A percentile compares a stretch with the other conserved stretches of the same genome.
These are phyloP conservation scores for Phyllosticta ampelicida DNA, from an alignment of 2,329 filamentous ascomycete species.

Conservation along the genomic window DNA sequence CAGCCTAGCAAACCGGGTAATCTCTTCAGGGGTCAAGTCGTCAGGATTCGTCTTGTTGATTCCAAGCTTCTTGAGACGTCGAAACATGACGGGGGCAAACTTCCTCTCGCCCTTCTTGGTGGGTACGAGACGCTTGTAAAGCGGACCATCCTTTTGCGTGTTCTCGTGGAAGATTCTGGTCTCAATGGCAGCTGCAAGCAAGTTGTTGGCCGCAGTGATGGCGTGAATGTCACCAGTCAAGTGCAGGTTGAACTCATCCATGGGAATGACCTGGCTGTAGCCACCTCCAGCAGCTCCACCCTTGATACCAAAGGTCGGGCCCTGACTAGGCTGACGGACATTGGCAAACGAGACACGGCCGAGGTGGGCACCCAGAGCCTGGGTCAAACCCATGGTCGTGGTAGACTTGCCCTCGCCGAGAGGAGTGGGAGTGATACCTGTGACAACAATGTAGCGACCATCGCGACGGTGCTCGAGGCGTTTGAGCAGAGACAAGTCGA, in stretches of 20 bases:
- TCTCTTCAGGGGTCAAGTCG: conserved; percentile 82
- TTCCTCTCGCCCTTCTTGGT: conserved; percentile 78
- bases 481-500: conserved; percentile 71
- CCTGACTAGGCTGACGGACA: conserved; percentile 91
- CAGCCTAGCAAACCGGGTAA: conserved; percentile 75
- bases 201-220: conserved; percentile 92
- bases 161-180: conserved; percentile 97
- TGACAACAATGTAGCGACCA: conserved; percentile 84
- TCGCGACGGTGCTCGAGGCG: conserved; percentile 78
- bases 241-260: conserved; percentile 99
- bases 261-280: conserved; percentile 98
- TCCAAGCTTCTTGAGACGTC: conserved; percentile 85
- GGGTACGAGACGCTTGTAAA: conserved; percentile 82
- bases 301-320: conserved; percentile 98
- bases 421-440: conserved; percentile 92
- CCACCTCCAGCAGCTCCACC: conserved; percentile 93
- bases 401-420: conserved; percentile 97
- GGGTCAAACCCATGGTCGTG: conserved; percentile 88
- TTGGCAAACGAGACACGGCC: conserved; percentile 88
- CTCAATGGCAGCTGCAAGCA: conserved; percentile 91
- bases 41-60: conserved; percentile 92
- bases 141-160: conserved; percentile 79
- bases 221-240: conserved; percentile 97
- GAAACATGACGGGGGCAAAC: conserved; percentile 86
- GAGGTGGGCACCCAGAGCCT: conserved; percentile 82